Conservation (phyloP, 257 asterid species). For the Solanum pimpinellifolium region DNA sequence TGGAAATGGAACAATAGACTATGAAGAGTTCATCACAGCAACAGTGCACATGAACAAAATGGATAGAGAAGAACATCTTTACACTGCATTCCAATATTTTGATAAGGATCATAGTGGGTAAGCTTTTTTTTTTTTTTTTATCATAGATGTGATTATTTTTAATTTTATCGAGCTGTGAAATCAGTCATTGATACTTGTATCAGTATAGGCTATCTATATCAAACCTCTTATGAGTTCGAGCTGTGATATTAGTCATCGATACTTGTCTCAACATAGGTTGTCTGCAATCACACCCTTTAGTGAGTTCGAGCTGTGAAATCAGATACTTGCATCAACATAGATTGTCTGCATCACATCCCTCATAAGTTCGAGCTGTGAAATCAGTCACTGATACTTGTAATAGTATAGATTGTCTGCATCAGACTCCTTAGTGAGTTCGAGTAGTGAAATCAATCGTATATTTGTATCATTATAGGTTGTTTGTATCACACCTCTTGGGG, state of each 20-base stretch:
- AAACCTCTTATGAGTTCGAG: too few species aligned
- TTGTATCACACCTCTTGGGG: not conserved
- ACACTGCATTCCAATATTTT: slow-evolving; percentile 90
- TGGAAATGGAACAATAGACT: slow-evolving; percentile 90
- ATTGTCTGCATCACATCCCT: too few species aligned
- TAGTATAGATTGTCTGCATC: too few species aligned
- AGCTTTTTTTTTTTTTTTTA: not conserved
- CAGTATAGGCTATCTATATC: too few species aligned
- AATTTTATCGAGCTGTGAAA: not conserved
- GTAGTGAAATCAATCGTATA: too few species aligned
- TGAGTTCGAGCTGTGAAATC: too few species aligned
- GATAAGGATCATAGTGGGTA: slow-evolving; percentile 96
- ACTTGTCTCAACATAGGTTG: too few species aligned
- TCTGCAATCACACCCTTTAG: too few species aligned
- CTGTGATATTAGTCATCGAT: too few species aligned
- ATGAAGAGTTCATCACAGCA: slow-evolving; percentile 94
- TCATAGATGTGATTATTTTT: not conserved
- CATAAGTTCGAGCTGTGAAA: not conserved
- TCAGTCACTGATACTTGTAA: not conserved
- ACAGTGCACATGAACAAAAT: slow-evolving; percentile 91
- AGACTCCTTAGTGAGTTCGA: too few species aligned
- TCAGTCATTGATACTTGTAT: too few species aligned
- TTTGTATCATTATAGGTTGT: too few species aligned
- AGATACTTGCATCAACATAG: not conserved
- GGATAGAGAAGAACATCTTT: slow-evolving; percentile 96